phyloP scores from a whole-genome alignment of 345 rosid species.

The Hirschfeldia incana region DNA sequence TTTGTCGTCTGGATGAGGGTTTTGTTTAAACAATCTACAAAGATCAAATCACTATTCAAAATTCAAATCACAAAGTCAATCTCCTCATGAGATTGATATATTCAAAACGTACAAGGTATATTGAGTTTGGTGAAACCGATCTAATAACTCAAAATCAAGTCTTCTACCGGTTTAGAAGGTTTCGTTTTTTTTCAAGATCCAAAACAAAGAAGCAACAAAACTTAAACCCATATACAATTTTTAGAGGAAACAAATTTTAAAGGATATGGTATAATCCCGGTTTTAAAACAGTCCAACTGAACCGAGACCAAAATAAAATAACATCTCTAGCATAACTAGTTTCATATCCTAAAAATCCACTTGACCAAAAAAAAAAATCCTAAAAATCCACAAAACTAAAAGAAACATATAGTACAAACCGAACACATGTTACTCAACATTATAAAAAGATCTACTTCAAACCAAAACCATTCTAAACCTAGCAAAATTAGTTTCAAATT shows the following conservation, averaged over 20 bases:
- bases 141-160: neutral
- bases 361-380: neutral
- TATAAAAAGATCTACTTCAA: neutral
- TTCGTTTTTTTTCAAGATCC: neutral
- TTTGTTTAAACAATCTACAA: conserved; percentile 83
- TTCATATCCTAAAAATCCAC: neutral
- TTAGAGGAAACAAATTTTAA: neutral
- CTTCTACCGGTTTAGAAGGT: neutral
- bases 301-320: neutral
- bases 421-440: neutral
- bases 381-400: neutral
- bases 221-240: neutral
- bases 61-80: neutral
- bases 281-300: neutral
- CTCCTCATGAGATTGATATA: neutral
- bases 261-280: neutral
- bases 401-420: neutral
- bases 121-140: neutral
- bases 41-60: neutral
- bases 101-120: neutral
- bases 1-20: conserved; percentile 96
- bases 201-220: neutral
- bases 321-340: neutral
- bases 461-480: neutral
- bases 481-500: neutral